phyloP scores from a whole-genome alignment of 2,329 filamentous ascomycete species.

The Cladophialophora exuberans region DNA sequence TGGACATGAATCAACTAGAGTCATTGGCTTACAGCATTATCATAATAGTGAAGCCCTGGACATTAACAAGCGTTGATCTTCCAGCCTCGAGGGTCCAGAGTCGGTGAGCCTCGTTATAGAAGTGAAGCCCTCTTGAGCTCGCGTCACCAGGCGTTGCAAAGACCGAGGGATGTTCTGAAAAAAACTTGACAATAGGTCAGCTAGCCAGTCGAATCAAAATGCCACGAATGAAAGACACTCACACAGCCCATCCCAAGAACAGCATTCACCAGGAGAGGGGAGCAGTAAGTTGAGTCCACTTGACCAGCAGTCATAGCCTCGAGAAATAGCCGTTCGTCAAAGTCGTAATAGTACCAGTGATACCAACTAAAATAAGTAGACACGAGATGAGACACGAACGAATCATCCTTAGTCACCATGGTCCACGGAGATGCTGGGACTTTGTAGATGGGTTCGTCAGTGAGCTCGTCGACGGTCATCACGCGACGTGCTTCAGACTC shows the following conservation, averaged over 20 bases:
- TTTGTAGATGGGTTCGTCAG: slow-evolving; percentile 11
- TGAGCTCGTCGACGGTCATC: slow-evolving; percentile 19
- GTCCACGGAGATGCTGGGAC: slow-evolving; percentile 36
- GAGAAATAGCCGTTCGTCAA: slow-evolving; percentile 39
- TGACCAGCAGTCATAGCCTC: slow-evolving; percentile 36
- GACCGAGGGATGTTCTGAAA: slow-evolving; percentile 42
- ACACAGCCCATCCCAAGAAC: slow-evolving; percentile 35
- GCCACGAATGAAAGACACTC: not conserved
- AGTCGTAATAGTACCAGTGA: slow-evolving; percentile 36
- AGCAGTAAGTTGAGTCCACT: slow-evolving; percentile 37
- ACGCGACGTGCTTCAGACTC: slow-evolving; percentile 12
- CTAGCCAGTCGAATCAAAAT: not conserved
- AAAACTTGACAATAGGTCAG: slow-evolving; percentile 33
- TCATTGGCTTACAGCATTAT: slow-evolving; percentile 28
- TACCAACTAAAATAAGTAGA: slow-evolving; percentile 41
- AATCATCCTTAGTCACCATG: slow-evolving; percentile 37
- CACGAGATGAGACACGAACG: slow-evolving; percentile 39
- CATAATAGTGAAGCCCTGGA: slow-evolving; percentile 43
- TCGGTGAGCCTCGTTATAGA: slow-evolving; percentile 42
- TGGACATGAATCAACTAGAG: not conserved
- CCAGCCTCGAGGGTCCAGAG: slow-evolving; percentile 43
- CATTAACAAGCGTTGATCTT: slow-evolving; percentile 38
- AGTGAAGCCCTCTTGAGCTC: slow-evolving; percentile 39
- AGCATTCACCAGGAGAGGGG: slow-evolving; percentile 42
- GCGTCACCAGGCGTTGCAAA: slow-evolving; percentile 36